phyloP scores from a whole-genome alignment of 2,329 filamentous ascomycete genomes.

The Lecanicillium sp. region DNA sequence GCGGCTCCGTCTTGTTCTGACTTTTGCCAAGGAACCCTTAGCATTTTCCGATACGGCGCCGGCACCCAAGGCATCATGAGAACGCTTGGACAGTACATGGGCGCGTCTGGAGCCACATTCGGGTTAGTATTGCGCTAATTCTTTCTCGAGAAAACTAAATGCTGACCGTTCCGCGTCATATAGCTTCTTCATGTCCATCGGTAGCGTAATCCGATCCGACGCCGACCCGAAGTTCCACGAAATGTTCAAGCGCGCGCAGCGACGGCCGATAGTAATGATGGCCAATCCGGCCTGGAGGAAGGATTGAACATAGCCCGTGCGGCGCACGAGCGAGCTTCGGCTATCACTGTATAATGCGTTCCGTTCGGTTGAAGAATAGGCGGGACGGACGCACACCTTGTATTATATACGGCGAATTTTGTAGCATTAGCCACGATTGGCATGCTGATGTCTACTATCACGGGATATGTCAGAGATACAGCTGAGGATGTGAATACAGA shows the following conservation, averaged over 20 bases:
- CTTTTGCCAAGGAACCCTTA: constrained; percentile 62
- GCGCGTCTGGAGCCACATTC: constrained; percentile 89
- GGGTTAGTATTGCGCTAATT: constrained; percentile 51
- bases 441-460: too few relatives aligned
- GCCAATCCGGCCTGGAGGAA: constrained; percentile 30
- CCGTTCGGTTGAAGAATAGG: background rate
- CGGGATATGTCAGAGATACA: too few relatives aligned
- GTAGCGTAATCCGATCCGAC: constrained; percentile 91
- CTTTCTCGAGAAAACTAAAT: background rate
- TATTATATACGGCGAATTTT: too few relatives aligned
- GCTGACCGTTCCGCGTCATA: background rate
- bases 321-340: background rate
- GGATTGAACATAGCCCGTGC: constrained; percentile 8
- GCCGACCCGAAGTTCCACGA: constrained; percentile 68
- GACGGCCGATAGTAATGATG: constrained; percentile 60
- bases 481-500: too few relatives aligned
- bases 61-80: constrained; percentile 90
- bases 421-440: too few relatives aligned
- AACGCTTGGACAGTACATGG: constrained; percentile 94
- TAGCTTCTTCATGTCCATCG: constrained; percentile 97
- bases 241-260: constrained; percentile 67
- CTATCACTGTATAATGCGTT: background rate
- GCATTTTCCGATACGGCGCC: constrained; percentile 91
- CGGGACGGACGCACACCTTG: background rate
- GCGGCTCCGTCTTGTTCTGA: constrained; percentile 11